Evolutionary conservation across 192 early-diverging fungal genomes (phyloP).

Genomic region (Coemansia sp.): DNA sequence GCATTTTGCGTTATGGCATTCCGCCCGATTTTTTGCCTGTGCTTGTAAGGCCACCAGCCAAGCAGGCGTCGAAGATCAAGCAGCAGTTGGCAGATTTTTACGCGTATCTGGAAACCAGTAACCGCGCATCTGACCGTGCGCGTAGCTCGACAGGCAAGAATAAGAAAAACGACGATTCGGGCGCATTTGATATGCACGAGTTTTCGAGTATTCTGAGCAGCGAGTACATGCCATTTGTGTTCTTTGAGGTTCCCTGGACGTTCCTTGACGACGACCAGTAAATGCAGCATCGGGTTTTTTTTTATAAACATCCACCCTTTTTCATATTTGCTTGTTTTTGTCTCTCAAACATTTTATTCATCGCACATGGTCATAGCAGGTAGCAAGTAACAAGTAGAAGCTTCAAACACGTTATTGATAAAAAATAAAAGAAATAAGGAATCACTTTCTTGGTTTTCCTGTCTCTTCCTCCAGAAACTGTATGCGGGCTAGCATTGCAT

Average conservation of each 20-base stretch:
- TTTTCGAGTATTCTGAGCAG: slow-evolving; percentile 74
- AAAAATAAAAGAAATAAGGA: background rate
- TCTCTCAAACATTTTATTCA: too few relatives aligned
- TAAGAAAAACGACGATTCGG: slow-evolving; percentile 32
- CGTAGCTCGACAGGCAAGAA: slow-evolving; percentile 30
- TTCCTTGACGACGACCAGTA: slow-evolving; percentile 11
- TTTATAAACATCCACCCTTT: background rate
- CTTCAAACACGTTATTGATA: background rate
- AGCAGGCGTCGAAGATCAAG: slow-evolving; percentile 80
- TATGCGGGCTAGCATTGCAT: slow-evolving; percentile 42
- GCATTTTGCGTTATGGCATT: slow-evolving; percentile 93
- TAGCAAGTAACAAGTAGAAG: too few relatives aligned
- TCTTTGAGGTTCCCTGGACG: slow-evolving; percentile 53
- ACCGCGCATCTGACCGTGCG: slow-evolving; percentile 43
- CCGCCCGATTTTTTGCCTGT: slow-evolving; percentile 90
- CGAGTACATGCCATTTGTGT: slow-evolving; percentile 82
- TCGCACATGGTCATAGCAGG: too few relatives aligned
- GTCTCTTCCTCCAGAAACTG: slow-evolving; percentile 46
- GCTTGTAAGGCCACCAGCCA: slow-evolving; percentile 74
- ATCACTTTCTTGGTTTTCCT: background rate
- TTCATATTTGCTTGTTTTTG: background rate
- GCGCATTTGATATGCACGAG: slow-evolving; percentile 82
- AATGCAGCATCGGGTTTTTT: background rate
- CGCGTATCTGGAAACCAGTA: slow-evolving; percentile 79
- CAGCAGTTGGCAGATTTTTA: slow-evolving; percentile 78